Evolutionary conservation across 2,329 filamentous ascomycete species (phyloP), one percentile per base, ranked within the genome.

Genomic region (Phyllosticta citribraziliensis): DNA sequence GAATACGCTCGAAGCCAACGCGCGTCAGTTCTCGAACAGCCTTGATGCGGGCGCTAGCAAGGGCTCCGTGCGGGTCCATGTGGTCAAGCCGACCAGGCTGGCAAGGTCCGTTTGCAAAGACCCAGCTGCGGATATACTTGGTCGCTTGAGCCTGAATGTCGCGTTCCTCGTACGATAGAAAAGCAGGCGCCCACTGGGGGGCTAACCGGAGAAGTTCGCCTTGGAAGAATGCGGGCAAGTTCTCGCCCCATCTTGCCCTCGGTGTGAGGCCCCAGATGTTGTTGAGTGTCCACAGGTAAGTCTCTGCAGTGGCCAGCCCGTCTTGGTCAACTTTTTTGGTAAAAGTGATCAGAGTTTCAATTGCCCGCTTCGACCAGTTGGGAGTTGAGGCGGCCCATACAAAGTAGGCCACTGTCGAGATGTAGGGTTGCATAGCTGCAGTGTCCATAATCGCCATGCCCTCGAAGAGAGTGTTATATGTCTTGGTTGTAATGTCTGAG

Each of bases 161-260:
- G 2, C 72, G 70, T 12, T 71, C 66, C 3, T 69, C 65, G 40
- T 70, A 68, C 10, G 72, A 62, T 4, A 74, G 68, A 35, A 74
- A 58, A 1, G 67, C 59, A 11, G 65, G 56, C 1, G 66, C 66
- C 57, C 67, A 72, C 5, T 54, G 33, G 17, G 63, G 64, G 12
- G 66, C 64, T 19, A 57, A 63, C 2, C 35, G 8, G 22, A 74
- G 67, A 9, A 67, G 57, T 35, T 59, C 59, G 24, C 66, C 57
- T 54, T 68, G 68, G 58, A 72, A 69, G 6, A 64, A 63, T n/a
- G 69, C 64, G 0, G 59, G 61, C 55, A 47, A 2, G 14, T 47
- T 14, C 6, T n/a, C 14, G 14, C 40, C 40, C 40, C 40, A 47
- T 8, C n/a, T n/a, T 5, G 17, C 12, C 5, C 17, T 47, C 14